Evolutionary conservation across 2,329 filamentous ascomycete genomes (phyloP), one percentile per base, ranked within the genome.

Genomic region (Neopestalotiopsis clavispora): DNA sequence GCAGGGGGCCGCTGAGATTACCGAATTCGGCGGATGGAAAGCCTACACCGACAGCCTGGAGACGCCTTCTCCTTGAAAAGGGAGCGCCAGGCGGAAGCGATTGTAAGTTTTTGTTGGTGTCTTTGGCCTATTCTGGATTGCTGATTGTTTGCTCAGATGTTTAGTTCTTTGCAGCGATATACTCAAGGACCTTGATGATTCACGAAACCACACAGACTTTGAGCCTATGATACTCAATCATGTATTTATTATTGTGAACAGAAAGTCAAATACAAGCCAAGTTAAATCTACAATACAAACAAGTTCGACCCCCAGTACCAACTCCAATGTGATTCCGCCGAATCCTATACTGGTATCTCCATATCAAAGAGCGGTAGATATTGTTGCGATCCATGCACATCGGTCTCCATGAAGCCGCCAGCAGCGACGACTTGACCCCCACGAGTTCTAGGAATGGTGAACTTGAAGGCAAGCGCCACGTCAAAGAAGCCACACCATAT

Each of bases 401-500:
- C 77, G 56, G 73, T 72, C 68, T 78, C 77, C 76, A 78, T 76
- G 66, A 77, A 78, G 3, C 76, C 70, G 9, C 77, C 77, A 7
- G 72, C 72, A 2, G 73, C 56, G 0, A 40, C 67, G 12, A 63
- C 67, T 64, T 67, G 72, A 5, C 75, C 75, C 17, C 23, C 69
- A 14, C 70, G 67, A 17, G 71, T 70, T 4, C 74, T 71, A 12
- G 74, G 73, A n/a, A 85, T 80, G 1, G 83, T 85, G 9, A 77
- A 80, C 67, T 86, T 86, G 74, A 82, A 87, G 0, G 84, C 83
- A 66, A 80, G 72, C 0, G 84, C 85, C 1, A 80, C 81, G 1
- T 85, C 83, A 67, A 82, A 86, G 70, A 80, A 83, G 0, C 80
- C 80, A 38, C 74, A 73, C 79, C 80, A 82, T 0, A 82, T 63